These are phyloP conservation scores for Zygoascus hellenicus DNA, from an alignment of 1,139 yeast species.

Conservation along the genomic window DNA sequence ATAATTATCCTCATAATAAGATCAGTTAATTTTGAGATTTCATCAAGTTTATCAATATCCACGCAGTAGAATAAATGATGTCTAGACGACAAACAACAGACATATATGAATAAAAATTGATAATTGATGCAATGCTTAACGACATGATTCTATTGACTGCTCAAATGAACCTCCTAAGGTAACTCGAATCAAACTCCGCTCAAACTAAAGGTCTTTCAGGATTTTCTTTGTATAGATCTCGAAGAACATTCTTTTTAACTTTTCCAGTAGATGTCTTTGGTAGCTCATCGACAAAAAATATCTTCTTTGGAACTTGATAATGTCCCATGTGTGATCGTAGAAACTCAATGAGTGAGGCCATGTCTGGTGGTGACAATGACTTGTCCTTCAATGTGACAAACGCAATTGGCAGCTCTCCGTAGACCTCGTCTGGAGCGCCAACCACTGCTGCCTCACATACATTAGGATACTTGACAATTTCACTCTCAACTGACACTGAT, in stretches of 20 bases:
- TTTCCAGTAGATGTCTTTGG: conserved; percentile 39
- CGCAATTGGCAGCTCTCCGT: conserved; percentile 37
- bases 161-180: neutral
- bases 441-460: conserved; percentile 37
- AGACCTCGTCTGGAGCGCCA: conserved; percentile 34
- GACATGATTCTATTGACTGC: too few species aligned
- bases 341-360: conserved; percentile 24
- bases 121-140: too few species aligned
- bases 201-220: neutral
- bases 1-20: too few species aligned
- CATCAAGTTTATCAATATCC: too few species aligned
- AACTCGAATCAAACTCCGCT: neutral
- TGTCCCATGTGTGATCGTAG: conserved; percentile 31
- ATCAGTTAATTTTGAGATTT: too few species aligned
- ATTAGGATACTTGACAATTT: conserved; percentile 43
- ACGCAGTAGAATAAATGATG: too few species aligned
- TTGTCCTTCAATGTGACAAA: conserved; percentile 27
- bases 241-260: conserved; percentile 32
- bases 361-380: conserved; percentile 5
- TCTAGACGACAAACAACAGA: too few species aligned
- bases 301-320: conserved; percentile 33
- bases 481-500: conserved; percentile 68
- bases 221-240: conserved; percentile 17
- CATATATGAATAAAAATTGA: too few species aligned
- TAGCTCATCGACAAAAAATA: conserved; percentile 27